Base-by-base conservation (phyloP, 495 filamentous ascomycete genomes). In the Penicillium silybi region DNA sequence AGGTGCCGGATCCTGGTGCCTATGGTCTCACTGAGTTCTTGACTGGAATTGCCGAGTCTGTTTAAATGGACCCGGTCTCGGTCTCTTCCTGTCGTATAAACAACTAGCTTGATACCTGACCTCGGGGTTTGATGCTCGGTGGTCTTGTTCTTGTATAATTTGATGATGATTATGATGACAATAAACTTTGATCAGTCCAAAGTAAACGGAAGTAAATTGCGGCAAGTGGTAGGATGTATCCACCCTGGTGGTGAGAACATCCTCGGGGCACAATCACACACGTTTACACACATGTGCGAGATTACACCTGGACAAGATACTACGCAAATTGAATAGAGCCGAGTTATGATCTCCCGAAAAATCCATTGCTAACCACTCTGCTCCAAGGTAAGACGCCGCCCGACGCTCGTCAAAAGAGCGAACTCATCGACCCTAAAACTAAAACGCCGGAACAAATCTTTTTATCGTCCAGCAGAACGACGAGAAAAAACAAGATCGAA, bases 1-100 rank as follows among this genome's bases (percentile, higher is more conserved):
- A 89, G 58, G 83, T 97, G 7, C 91, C 92, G 9, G 93, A 98
- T 69, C 93, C 93, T 2, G 93, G 93, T 6, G 93, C 93, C 20
- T 87, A 82, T 77, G 95, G 89, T 35, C 71, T 96, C 58, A 86
- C 78, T 18, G 82, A 84, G 59, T 90, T 98, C 63, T 84, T 96
- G 67, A 70, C 77, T 48, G 93, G 92, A 0, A 52, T 98, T 53
- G 87, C 86, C 0, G 81, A 80, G 38, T 83, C 73, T 34, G 20
- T 57, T 41, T 67, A 3, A 48, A n/a, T n/a, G 41, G 25, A 29
- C 1, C 27, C 22, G 46, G 9, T 41, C n/a, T 26, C 38, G 19
- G 8, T 38, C 27, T 44, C 26, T 41, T 10, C 4, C 6, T 35
- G 15, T 48, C 49, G 26, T 46, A 53, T 60, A 48, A 23, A 58